These are phyloP conservation scores for Annona squamosa DNA, from an alignment of 164 flowering plant species.

Conservation along the genomic window DNA sequence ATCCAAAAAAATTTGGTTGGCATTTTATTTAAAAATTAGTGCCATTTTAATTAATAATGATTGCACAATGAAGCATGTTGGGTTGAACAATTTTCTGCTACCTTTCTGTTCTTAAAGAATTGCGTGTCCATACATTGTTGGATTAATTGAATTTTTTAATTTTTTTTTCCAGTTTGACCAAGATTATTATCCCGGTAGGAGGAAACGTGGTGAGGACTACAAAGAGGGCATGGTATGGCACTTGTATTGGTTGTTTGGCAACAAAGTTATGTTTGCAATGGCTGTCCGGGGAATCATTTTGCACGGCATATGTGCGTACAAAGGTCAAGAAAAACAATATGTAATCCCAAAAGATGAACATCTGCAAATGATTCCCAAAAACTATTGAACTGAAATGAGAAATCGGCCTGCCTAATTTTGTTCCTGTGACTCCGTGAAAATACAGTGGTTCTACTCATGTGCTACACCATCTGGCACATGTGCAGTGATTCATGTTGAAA, in stretches of 20 bases:
- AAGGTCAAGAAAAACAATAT: background rate
- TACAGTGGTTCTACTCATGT: too few species aligned
- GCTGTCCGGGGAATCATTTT: background rate
- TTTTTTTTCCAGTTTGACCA: constrained; percentile 39
- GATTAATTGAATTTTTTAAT: background rate
- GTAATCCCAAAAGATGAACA: too few species aligned
- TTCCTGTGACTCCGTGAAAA: too few species aligned
- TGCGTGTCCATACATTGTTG: too few species aligned
- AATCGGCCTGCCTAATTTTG: background rate
- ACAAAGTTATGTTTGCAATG: background rate
- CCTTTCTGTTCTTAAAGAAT: too few species aligned
- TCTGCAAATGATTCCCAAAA: too few species aligned
- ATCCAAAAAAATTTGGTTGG: too few species aligned
- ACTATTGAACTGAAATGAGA: too few species aligned
- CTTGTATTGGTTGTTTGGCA: background rate
- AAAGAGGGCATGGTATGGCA: constrained; percentile 74
- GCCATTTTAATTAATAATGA: too few species aligned
- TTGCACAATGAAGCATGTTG: too few species aligned
- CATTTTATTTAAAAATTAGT: too few species aligned
- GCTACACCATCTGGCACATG: background rate
- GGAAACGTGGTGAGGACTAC: constrained; percentile 92
- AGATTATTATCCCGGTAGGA: constrained; percentile 84
- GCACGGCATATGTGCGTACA: background rate
- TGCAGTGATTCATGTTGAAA: background rate
- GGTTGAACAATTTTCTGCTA: too few species aligned